phyloP scores from a whole-genome alignment of 805 yeast species.

The Phaffomyces thermotolerans region DNA sequence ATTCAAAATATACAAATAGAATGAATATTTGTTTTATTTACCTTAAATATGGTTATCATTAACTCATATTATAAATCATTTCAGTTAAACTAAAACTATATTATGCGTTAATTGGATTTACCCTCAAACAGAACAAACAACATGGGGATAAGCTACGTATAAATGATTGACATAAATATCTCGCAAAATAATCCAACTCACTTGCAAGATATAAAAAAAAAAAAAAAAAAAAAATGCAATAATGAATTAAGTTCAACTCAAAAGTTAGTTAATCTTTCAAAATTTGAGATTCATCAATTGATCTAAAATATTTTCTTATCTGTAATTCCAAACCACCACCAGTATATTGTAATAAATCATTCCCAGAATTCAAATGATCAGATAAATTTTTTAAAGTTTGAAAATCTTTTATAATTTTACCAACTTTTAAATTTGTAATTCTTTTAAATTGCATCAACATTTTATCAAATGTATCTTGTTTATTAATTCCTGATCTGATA shows the following conservation, averaged over 20 bases:
- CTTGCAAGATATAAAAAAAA: background rate
- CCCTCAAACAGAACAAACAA: no score
- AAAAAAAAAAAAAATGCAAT: background rate
- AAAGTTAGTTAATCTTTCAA: no score
- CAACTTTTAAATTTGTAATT: conserved; percentile 47
- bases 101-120: no score
- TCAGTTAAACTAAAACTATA: no score
- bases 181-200: no score
- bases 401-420: conserved; percentile 35
- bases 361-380: conserved; percentile 31
- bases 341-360: conserved; percentile 34
- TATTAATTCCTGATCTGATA: conserved; percentile 46
- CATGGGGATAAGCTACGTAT: no score
- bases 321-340: conserved; percentile 40
- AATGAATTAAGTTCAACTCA: no score
- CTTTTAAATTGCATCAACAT: conserved; percentile 50
- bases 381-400: conserved; percentile 29
- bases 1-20: no score
- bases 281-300: conserved; percentile 42
- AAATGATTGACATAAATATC: no score
- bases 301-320: conserved; percentile 39
- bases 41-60: no score
- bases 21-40: no score
- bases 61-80: no score
- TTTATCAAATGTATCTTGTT: conserved; percentile 39